These are phyloP conservation scores for Zymoseptoria passerinii DNA, from an alignment of 2,329 filamentous ascomycete species.

Conservation along the genomic window DNA sequence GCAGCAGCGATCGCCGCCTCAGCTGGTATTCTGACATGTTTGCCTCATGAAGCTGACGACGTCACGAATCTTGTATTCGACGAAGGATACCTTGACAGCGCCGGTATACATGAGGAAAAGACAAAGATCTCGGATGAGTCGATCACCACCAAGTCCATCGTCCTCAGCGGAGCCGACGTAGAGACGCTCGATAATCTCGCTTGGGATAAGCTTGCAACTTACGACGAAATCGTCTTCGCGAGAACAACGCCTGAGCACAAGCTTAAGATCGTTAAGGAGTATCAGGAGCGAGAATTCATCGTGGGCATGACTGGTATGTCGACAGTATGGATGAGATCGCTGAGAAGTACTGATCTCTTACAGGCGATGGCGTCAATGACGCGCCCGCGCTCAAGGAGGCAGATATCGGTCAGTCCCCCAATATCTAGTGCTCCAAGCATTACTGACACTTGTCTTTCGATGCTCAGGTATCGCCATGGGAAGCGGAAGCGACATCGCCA, in stretches of 20 bases:
- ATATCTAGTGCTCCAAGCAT: background rate
- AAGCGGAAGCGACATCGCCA: conserved; percentile 52
- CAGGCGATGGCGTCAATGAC: conserved; percentile 39
- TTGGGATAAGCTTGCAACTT: conserved; percentile 58
- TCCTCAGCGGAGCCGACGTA: conserved; percentile 59
- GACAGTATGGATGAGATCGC: background rate
- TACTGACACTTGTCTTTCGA: background rate
- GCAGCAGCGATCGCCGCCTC: conserved; percentile 64
- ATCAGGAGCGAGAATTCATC: conserved; percentile 53
- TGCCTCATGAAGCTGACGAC: conserved; percentile 43
- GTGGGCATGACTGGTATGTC: conserved; percentile 46
- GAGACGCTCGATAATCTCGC: conserved; percentile 57
- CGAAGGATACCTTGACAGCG: conserved; percentile 23
- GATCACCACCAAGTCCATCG: conserved; percentile 35
- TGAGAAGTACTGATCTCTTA: background rate
- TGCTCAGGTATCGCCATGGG: conserved; percentile 45
- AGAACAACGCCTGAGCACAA: conserved; percentile 73
- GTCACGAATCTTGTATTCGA: conserved; percentile 42
- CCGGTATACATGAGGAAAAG: conserved; percentile 16
- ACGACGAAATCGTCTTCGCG: conserved; percentile 68
- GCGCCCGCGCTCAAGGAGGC: conserved; percentile 43
- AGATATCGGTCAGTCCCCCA: background rate
- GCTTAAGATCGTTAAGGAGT: conserved; percentile 67
- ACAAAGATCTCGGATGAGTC: conserved; percentile 8
- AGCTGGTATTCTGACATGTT: conserved; percentile 59